These are phyloP conservation scores for Puccinia novopanici DNA, from an alignment of 1,284 basidiomycete species.

Conservation along the genomic window DNA sequence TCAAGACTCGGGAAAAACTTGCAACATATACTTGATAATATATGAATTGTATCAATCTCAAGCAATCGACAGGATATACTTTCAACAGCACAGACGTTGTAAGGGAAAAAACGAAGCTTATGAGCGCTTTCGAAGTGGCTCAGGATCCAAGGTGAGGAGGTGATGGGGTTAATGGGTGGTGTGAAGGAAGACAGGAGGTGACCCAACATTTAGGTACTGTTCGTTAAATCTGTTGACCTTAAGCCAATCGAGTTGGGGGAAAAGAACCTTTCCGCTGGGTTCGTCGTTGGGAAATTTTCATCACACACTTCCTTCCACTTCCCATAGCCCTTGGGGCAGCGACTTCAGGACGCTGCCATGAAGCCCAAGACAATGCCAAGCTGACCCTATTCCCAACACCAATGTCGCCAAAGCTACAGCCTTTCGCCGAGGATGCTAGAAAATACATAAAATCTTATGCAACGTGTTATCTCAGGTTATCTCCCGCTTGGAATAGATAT, in stretches of 20 bases:
- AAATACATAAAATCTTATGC: no score
- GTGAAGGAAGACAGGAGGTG: background rate
- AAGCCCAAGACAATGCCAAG: background rate
- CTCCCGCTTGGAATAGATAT: no score
- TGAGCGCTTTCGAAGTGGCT: background rate
- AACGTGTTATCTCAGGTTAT: no score
- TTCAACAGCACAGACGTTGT: background rate
- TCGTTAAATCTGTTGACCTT: background rate
- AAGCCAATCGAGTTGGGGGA: constrained; percentile 10
- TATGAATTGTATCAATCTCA: background rate
- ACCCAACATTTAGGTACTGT: background rate
- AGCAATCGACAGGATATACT: background rate
- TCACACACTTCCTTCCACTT: background rate
- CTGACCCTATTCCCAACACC: background rate
- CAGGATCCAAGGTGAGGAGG: constrained; percentile 8
- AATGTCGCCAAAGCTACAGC: background rate
- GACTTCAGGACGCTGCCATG: background rate
- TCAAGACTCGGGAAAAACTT: background rate
- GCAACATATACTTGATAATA: background rate
- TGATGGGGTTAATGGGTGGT: background rate
- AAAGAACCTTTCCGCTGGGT: constrained; percentile 10
- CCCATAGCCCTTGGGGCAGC: background rate
- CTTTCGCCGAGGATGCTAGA: background rate
- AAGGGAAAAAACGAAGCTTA: background rate
- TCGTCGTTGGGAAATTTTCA: background rate